Conservation (phyloP, 2,329 filamentous ascomycete species). For the Pseudonectria foliicola region DNA sequence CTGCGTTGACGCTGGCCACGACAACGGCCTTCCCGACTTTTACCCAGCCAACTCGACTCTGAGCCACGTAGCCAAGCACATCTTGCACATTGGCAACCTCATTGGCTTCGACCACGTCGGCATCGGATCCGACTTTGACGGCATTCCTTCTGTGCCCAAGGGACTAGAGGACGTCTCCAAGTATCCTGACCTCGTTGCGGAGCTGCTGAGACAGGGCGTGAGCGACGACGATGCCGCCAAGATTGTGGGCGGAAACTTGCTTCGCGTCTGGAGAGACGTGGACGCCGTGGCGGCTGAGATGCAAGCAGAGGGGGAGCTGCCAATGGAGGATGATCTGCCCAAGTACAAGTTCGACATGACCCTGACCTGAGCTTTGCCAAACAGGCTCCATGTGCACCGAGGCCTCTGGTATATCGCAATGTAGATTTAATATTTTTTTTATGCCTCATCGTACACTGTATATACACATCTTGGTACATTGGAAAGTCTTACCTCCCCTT, state of each 20-base stretch:
- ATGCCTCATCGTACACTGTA: conserved; percentile 22
- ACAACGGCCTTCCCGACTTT: conserved; percentile 60
- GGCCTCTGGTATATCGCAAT: conserved; percentile 5
- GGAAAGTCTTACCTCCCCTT: conserved; percentile 7
- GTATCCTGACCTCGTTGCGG: conserved; percentile 70
- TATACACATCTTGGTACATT: conserved; percentile 26
- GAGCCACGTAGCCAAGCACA: conserved; percentile 70
- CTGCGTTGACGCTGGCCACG: conserved; percentile 53
- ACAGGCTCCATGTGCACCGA: conserved; percentile 3
- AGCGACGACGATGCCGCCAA: conserved; percentile 67
- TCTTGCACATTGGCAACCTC: conserved; percentile 71
- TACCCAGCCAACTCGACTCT: conserved; percentile 66
- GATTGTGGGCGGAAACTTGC: conserved; percentile 70
- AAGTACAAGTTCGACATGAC: conserved; percentile 9
- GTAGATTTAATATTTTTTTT: conserved; percentile 7
- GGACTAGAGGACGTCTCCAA: conserved; percentile 82
- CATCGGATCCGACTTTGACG: conserved; percentile 85
- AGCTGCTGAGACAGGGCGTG: conserved; percentile 66
- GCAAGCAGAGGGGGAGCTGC: conserved; percentile 48
- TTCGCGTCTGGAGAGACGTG: conserved; percentile 77
- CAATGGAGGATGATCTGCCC: conserved; percentile 45
- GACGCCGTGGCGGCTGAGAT: conserved; percentile 63
- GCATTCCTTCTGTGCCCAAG: conserved; percentile 55
- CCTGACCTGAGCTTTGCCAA: conserved; percentile 1
- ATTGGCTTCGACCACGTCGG: conserved; percentile 88